phyloP scores from a whole-genome alignment of 2,329 filamentous ascomycete genomes.

The Trichoderma atroviride region DNA sequence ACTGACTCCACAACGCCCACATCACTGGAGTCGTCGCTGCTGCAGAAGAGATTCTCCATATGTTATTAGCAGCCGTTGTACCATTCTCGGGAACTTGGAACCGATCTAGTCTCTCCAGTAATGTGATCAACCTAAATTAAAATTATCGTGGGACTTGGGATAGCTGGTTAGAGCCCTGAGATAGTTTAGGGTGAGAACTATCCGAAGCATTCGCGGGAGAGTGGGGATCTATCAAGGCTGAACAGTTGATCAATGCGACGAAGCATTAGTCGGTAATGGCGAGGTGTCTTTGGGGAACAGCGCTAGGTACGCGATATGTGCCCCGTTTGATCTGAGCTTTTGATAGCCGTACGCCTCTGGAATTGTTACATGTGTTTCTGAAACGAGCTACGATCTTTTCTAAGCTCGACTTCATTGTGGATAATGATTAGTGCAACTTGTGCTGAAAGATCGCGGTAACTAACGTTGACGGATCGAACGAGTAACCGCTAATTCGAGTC shows the following conservation, averaged over 20 bases:
- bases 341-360: background rate
- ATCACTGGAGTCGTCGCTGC: background rate
- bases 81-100: background rate
- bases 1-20: background rate
- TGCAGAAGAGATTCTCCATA: constrained; percentile 9
- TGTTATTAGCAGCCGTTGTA: constrained; percentile 5
- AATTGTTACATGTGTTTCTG: background rate
- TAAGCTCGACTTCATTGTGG: background rate
- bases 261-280: background rate
- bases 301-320: background rate
- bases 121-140: background rate
- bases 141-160: constrained; percentile 8
- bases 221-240: constrained; percentile 9
- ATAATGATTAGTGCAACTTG: background rate
- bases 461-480: background rate
- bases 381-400: background rate
- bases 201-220: constrained; percentile 1
- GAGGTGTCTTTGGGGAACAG: background rate
- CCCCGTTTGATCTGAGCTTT: background rate
- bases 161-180: constrained; percentile 6
- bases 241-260: background rate
- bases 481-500: background rate
- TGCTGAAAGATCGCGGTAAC: background rate
- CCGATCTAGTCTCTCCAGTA: background rate
- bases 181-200: constrained; percentile 3